Evolutionary conservation across 345 rosid genomes (phyloP).

Genomic region (Pistacia atlantica): DNA sequence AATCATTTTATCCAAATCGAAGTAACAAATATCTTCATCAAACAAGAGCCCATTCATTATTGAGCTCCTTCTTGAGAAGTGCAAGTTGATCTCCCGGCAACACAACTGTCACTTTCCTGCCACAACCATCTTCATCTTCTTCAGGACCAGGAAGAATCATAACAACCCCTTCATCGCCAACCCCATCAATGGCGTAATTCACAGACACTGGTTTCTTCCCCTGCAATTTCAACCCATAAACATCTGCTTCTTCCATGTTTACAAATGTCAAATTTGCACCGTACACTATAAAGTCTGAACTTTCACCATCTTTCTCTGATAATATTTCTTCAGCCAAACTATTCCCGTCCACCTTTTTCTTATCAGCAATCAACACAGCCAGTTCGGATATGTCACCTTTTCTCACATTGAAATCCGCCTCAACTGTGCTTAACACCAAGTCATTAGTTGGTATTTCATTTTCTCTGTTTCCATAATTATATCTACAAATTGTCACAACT

Average conservation of each 20-base stretch:
- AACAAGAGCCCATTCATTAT: constrained; percentile 21
- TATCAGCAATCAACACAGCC: constrained; percentile 36
- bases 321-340: constrained; percentile 31
- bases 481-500: constrained; percentile 41
- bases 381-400: constrained; percentile 37
- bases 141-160: constrained; percentile 41
- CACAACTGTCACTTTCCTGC: constrained; percentile 37
- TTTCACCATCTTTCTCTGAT: constrained; percentile 22
- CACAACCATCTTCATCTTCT: constrained; percentile 20
- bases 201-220: constrained; percentile 49
- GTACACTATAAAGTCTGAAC: constrained; percentile 45
- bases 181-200: constrained; percentile 51
- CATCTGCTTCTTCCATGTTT: constrained; percentile 46
- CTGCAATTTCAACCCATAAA: constrained; percentile 50
- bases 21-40: not conserved
- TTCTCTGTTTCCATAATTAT: constrained; percentile 1
- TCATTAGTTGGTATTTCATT: constrained; percentile 31
- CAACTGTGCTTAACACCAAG: constrained; percentile 40
- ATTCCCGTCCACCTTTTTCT: constrained; percentile 22
- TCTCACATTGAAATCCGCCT: constrained; percentile 34
- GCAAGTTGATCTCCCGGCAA: constrained; percentile 44
- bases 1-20: not conserved
- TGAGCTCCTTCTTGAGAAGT: constrained; percentile 39
- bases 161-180: constrained; percentile 64
- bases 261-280: constrained; percentile 75